These are phyloP conservation scores for Pyrenochaeta sp. DNA, from an alignment of 2,329 filamentous ascomycete genomes.

Conservation along the genomic window DNA sequence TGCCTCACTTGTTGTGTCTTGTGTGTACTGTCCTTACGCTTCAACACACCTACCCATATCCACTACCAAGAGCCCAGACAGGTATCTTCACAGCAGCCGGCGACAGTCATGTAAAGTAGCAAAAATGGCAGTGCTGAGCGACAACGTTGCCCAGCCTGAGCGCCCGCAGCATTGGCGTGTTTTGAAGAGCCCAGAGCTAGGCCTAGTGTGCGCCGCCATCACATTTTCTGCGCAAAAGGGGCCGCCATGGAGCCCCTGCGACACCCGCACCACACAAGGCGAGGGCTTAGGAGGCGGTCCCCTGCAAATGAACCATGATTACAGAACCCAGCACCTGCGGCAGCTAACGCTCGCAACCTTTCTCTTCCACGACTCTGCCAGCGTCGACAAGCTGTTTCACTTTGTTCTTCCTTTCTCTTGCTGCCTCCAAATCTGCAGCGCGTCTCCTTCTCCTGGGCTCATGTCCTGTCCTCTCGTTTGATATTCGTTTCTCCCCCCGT, in stretches of 20 bases:
- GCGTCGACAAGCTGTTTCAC: conserved; percentile 41
- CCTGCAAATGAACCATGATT: conserved; percentile 34
- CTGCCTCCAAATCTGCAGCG: conserved; percentile 35
- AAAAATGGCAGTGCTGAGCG: background rate
- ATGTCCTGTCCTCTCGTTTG: conserved; percentile 50
- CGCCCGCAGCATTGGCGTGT: conserved; percentile 2
- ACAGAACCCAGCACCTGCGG: conserved; percentile 27
- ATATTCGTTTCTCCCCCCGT: conserved; percentile 36
- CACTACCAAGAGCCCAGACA: background rate
- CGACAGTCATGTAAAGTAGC: background rate
- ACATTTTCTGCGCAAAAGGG: conserved; percentile 40
- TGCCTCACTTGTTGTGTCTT: background rate
- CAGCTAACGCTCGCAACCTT: conserved; percentile 39
- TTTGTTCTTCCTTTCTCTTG: conserved; percentile 27
- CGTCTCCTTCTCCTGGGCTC: conserved; percentile 30
- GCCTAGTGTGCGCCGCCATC: conserved; percentile 31
- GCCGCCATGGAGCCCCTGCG: conserved; percentile 39
- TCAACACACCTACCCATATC: background rate
- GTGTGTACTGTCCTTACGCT: background rate
- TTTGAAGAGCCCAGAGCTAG: conserved; percentile 27
- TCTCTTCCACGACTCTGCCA: conserved; percentile 39
- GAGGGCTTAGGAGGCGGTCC: conserved; percentile 36
- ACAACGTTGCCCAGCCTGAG: conserved; percentile 10
- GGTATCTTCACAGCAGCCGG: conserved; percentile 4
- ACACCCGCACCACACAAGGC: conserved; percentile 34